Conservation (phyloP, 2,329 filamentous ascomycete species). For the Stagonosporopsis vannaccii region DNA sequence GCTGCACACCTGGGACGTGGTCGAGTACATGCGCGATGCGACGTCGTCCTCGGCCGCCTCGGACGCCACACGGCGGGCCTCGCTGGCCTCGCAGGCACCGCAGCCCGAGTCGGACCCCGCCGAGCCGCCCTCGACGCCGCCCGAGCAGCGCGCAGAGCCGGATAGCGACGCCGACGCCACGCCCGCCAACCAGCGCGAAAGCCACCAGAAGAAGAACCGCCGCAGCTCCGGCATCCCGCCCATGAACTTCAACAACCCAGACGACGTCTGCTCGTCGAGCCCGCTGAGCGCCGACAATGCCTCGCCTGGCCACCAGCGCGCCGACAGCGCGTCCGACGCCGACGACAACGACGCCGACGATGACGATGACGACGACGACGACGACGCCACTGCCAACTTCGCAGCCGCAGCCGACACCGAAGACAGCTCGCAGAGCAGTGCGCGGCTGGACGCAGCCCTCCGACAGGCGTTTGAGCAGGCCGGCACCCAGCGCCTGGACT, state of each 20-base stretch:
- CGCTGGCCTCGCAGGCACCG: constrained; percentile 60
- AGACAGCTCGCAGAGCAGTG: constrained; percentile 70
- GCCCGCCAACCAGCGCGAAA: constrained; percentile 69
- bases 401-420: constrained; percentile 62
- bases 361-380: constrained; percentile 58
- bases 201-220: constrained; percentile 66
- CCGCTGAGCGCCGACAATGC: constrained; percentile 71
- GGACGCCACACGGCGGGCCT: constrained; percentile 77
- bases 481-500: constrained; percentile 72
- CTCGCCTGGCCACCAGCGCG: constrained; percentile 52
- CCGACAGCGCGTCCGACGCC: constrained; percentile 62
- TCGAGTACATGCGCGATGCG: constrained; percentile 87
- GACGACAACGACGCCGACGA: constrained; percentile 66
- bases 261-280: constrained; percentile 76
- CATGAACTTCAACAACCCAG: constrained; percentile 69
- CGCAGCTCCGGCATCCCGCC: constrained; percentile 72
- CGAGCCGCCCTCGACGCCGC: constrained; percentile 68
- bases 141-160: constrained; percentile 66
- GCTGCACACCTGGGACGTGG: constrained; percentile 93
- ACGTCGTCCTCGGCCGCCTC: constrained; percentile 76
- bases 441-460: constrained; percentile 78
- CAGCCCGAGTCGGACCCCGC: constrained; percentile 56
- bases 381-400: constrained; percentile 73
- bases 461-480: constrained; percentile 77
- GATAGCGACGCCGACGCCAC: constrained; percentile 65